Percentiles rank a stretch among this genome's conserved stretches.
Conservation (phyloP, 257 asterid genomes). For the Gynochthodes officinalis region DNA sequence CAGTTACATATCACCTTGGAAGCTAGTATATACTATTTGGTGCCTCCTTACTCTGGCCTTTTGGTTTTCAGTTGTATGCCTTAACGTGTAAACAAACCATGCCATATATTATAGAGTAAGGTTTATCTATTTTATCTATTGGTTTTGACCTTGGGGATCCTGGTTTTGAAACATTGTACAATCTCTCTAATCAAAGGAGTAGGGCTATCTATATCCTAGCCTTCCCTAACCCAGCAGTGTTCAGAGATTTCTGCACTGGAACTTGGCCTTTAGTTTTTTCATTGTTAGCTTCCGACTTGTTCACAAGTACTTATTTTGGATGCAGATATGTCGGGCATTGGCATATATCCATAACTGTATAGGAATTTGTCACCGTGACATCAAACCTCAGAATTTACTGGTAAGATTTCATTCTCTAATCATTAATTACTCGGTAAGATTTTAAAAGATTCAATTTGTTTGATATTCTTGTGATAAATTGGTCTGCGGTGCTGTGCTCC, state of each 20-base stretch:
- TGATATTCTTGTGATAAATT: background rate
- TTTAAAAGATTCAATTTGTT: background rate
- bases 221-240: background rate
- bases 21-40: background rate
- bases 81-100: background rate
- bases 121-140: background rate
- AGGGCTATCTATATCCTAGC: background rate
- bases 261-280: background rate
- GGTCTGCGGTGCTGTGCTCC: background rate
- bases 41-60: background rate
- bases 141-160: background rate
- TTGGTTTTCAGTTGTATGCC: background rate
- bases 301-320: constrained; percentile 8
- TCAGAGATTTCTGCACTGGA: background rate
- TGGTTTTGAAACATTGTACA: background rate
- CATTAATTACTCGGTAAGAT: background rate
- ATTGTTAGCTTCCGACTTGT: background rate
- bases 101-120: background rate
- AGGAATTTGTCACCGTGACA: constrained; percentile 95
- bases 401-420: constrained; percentile 47
- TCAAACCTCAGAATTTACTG: constrained; percentile 95
- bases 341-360: constrained; percentile 91
- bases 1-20: background rate
- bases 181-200: background rate
- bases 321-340: constrained; percentile 94